Evolutionary conservation across 2,329 filamentous ascomycete genomes (phyloP).

Genomic region (Aureobasidium subglaciale): DNA sequence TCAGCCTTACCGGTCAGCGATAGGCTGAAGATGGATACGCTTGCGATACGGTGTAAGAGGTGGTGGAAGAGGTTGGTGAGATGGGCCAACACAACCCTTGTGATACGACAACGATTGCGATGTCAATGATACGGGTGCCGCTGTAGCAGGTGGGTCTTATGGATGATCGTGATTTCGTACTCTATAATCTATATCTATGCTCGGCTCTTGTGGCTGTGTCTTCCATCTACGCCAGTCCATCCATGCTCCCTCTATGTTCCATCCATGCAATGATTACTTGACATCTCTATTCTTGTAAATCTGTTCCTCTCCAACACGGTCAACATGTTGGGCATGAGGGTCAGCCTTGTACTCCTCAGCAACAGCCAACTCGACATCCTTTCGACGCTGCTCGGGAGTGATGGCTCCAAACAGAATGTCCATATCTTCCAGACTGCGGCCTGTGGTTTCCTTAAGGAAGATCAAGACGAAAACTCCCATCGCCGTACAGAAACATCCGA

Average conservation of each 20-base stretch:
- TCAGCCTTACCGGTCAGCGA: background rate
- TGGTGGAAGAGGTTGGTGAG: background rate
- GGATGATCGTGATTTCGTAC: background rate
- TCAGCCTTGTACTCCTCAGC: constrained; percentile 7
- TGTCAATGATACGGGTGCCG: too few relatives aligned
- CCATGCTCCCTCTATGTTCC: background rate
- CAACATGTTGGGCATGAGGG: constrained; percentile 9
- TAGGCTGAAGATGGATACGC: background rate
- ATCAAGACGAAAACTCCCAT: constrained; percentile 30
- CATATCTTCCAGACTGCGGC: constrained; percentile 20
- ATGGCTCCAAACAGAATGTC: constrained; percentile 19
- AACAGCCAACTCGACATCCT: constrained; percentile 20
- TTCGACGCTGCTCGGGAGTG: constrained; percentile 18
- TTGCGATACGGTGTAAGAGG: background rate
- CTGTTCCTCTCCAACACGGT: background rate
- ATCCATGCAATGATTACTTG: background rate
- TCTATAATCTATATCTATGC: background rate
- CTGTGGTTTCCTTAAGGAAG: constrained; percentile 22
- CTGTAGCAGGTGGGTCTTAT: too few relatives aligned
- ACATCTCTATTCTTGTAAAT: background rate
- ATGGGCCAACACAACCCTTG: too few relatives aligned
- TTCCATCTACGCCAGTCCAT: background rate
- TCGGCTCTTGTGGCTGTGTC: background rate
- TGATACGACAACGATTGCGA: background rate
- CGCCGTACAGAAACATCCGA: constrained; percentile 31